Base-by-base conservation (phyloP, 2,329 filamentous ascomycete species). In the Rhynchosporium graminicola region DNA sequence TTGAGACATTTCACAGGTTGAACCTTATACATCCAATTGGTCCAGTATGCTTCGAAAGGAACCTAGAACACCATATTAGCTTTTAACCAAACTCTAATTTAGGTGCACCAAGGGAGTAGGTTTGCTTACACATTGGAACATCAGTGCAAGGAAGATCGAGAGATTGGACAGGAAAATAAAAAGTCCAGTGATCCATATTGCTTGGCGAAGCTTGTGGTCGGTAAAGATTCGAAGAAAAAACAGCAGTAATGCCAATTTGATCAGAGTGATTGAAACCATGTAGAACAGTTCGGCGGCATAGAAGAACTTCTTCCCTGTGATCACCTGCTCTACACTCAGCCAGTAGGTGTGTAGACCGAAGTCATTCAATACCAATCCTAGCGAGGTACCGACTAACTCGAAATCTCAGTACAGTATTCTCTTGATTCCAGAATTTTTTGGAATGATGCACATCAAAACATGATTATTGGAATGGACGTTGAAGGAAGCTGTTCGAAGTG, bases 1-100 rank as follows among this genome's bases (percentile, higher is more conserved):
- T 88, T 82, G 61, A 81, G 84, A 70, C 87, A 89, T 40, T 76
- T 76, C 5, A 60, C 47, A 8, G 48, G 63, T 2, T 45, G 9
- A 0, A 20, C 15, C 43, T 63, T 63, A 45, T 57, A 61, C 54
- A 59, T 62, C 65, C 65, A 67, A 33, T 67, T 67, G 9, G 57
- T 64, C 65, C 65, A 66, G 26, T 48, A 59, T 12, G 47, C 62
- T 15, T 55, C 36, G 9, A 66, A 56, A 5, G 62, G 63, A 4
- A 62, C 26, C 51, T 56, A 20, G 6, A 42, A 3, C 3, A 2
- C 26, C 28, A 7, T 4, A 26, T 58, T 33, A 58, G 56, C 33
- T 40, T 15, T 1, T 12, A 2, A 12, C 4, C n/a, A 12, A 38
- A 7, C 20, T 15, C 4, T 12, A 10, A 28, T 26, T 5, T 9